A percentile compares a stretch with the other conserved stretches of the same genome.
These are phyloP conservation scores for Aspergillus uvarum DNA, from an alignment of 2,329 filamentous ascomycete species.

Conservation along the genomic window DNA sequence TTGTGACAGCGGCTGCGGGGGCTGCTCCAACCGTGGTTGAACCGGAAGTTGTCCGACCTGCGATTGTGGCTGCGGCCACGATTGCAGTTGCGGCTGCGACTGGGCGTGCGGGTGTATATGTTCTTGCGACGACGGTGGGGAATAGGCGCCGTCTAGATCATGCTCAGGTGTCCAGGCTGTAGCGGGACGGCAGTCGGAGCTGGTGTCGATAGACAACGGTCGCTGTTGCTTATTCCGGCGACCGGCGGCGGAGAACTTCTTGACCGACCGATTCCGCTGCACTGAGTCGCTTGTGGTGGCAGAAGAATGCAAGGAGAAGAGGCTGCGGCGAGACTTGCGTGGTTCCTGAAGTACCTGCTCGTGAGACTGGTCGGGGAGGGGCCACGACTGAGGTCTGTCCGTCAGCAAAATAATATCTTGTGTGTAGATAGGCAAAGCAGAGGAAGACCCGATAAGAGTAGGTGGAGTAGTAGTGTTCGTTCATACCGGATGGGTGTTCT, in stretches of 20 bases:
- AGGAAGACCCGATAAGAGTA: not conserved
- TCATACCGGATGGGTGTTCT: constrained; percentile 2
- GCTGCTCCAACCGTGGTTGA: constrained; percentile 6
- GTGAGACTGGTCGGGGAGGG: constrained; percentile 14
- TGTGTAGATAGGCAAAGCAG: not conserved
- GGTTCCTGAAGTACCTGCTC: constrained; percentile 23
- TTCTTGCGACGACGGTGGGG: constrained; percentile 3
- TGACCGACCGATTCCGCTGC: constrained; percentile 31
- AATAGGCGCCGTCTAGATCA: constrained; percentile 7
- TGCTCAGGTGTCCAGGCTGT: constrained; percentile 6
- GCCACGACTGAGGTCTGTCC: constrained; percentile 27
- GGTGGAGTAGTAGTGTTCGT: not conserved
- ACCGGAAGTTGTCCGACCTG: not conserved
- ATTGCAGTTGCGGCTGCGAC: constrained; percentile 12
- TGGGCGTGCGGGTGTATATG: constrained; percentile 5
- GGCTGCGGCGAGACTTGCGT: constrained; percentile 24
- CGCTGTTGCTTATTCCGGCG: constrained; percentile 15
- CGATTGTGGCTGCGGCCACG: constrained; percentile 9
- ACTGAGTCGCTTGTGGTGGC: constrained; percentile 19
- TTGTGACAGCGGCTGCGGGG: constrained; percentile 10
- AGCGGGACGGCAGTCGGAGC: constrained; percentile 2
- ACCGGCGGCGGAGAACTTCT: constrained; percentile 23
- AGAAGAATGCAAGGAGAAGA: constrained; percentile 24
- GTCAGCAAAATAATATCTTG: constrained; percentile 14
- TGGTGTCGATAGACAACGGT: constrained; percentile 16